phyloP scores from a whole-genome alignment of 495 filamentous ascomycete species.

The Annulohypoxylon moriforme region DNA sequence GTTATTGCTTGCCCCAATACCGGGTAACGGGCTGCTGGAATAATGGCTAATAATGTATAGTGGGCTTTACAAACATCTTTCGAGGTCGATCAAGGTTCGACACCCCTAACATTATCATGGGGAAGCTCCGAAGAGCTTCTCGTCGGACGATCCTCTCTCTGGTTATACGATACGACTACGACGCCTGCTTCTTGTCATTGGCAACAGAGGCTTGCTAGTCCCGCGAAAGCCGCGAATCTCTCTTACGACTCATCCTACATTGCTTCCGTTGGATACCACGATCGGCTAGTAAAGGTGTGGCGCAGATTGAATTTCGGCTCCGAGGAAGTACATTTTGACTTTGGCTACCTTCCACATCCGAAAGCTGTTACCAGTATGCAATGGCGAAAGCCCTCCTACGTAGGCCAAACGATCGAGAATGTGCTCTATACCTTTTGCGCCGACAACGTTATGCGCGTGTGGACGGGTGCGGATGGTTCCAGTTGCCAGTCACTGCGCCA shows the following conservation, averaged over 20 bases:
- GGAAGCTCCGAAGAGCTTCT: constrained; percentile 85
- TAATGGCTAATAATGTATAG: constrained; percentile 48
- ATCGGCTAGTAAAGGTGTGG: constrained; percentile 93
- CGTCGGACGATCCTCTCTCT: constrained; percentile 75
- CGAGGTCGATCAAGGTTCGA: constrained; percentile 54
- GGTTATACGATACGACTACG: constrained; percentile 72
- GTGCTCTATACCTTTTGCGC: constrained; percentile 92
- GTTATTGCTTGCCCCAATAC: constrained; percentile 52
- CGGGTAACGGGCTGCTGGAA: background rate
- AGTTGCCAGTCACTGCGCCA: constrained; percentile 76
- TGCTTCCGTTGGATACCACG: constrained; percentile 81
- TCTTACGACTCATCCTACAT: constrained; percentile 88
- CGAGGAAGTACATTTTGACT: constrained; percentile 88
- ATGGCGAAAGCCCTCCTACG: constrained; percentile 81
- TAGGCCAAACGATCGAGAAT: constrained; percentile 83
- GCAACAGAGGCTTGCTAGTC: constrained; percentile 76
- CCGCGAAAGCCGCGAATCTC: constrained; percentile 80
- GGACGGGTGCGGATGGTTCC: constrained; percentile 81
- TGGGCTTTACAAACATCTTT: constrained; percentile 63
- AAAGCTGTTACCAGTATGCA: constrained; percentile 80
- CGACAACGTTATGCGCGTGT: constrained; percentile 86
- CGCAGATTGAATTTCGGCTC: constrained; percentile 84
- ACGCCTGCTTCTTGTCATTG: constrained; percentile 70
- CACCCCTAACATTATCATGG: constrained; percentile 81
- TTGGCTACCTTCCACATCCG: constrained; percentile 88